phyloP scores from a whole-genome alignment of 148 eudicot species.

The Talinum fruticosum region DNA sequence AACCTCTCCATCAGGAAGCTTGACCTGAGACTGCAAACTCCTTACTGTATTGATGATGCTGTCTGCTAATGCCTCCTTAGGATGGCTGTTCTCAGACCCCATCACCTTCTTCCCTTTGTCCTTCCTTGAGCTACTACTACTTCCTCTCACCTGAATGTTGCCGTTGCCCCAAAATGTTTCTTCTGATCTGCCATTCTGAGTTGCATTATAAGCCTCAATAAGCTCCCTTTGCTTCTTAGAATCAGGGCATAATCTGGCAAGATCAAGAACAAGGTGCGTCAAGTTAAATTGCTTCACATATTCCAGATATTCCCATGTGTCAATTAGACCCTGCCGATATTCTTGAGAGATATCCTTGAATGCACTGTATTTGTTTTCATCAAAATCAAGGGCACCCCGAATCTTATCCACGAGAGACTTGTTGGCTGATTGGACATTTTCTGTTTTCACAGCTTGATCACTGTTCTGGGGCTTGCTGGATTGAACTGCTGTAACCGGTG shows the following conservation, averaged over 20 bases:
- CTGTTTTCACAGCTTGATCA: constrained; percentile 40
- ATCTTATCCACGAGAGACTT: constrained; percentile 88
- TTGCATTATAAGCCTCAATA: constrained; percentile 55
- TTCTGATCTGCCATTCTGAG: constrained; percentile 26
- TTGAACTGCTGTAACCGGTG: constrained; percentile 72
- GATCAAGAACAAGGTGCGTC: constrained; percentile 80
- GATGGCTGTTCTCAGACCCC: constrained; percentile 30
- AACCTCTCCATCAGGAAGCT: constrained; percentile 58
- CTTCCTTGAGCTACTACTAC: constrained; percentile 42
- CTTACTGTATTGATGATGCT: constrained; percentile 55
- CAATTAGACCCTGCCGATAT: constrained; percentile 75
- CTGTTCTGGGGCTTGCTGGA: constrained; percentile 32
- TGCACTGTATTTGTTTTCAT: constrained; percentile 63
- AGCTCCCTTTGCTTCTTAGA: constrained; percentile 66
- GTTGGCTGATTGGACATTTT: constrained; percentile 75
- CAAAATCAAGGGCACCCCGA: constrained; percentile 62
- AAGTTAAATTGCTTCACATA: constrained; percentile 77
- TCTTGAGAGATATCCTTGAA: constrained; percentile 78
- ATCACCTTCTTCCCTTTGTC: constrained; percentile 58
- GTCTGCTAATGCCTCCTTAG: constrained; percentile 58
- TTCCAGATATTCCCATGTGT: constrained; percentile 55
- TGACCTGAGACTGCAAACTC: constrained; percentile 64
- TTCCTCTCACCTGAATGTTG: constrained; percentile 27
- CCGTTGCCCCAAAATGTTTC: constrained; percentile 44
- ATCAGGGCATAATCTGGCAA: constrained; percentile 85